Evolutionary conservation across 2,329 filamentous ascomycete species (phyloP).

Genomic region (Aspergillus texensis): DNA sequence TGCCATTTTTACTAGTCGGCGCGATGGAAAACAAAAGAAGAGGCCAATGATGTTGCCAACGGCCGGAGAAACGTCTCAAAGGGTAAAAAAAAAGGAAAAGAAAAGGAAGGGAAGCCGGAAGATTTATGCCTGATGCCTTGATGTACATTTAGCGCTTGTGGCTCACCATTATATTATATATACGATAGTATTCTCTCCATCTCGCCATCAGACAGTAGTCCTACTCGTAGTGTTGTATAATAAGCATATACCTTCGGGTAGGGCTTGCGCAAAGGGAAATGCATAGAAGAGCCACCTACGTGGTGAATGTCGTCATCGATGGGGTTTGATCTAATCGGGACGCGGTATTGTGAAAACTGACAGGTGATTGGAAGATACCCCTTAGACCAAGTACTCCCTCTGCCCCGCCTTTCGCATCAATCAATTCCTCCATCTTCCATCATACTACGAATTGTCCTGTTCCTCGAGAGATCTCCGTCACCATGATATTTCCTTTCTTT

Average conservation of each 20-base stretch:
- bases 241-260: too few species aligned
- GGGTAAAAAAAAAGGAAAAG: background rate
- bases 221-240: too few species aligned
- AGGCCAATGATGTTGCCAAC: slow-evolving; percentile 11
- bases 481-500: background rate
- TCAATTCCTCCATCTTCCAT: background rate
- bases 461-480: background rate
- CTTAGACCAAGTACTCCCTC: background rate
- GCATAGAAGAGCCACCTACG: background rate
- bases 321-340: background rate
- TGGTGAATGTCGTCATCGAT: slow-evolving; percentile 5
- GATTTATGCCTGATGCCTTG: slow-evolving; percentile 19
- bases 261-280: background rate
- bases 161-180: background rate
- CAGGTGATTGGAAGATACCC: background rate
- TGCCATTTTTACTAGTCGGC: slow-evolving; percentile 7
- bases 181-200: background rate
- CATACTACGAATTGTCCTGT: background rate
- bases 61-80: slow-evolving; percentile 5
- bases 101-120: slow-evolving; percentile 5
- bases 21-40: slow-evolving; percentile 10
- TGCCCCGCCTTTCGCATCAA: background rate
- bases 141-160: slow-evolving; percentile 20
- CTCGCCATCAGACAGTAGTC: too few species aligned
- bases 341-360: background rate